These are phyloP conservation scores for Trichoderma semiorbis DNA, from an alignment of 2,329 filamentous ascomycete species.

Conservation along the genomic window DNA sequence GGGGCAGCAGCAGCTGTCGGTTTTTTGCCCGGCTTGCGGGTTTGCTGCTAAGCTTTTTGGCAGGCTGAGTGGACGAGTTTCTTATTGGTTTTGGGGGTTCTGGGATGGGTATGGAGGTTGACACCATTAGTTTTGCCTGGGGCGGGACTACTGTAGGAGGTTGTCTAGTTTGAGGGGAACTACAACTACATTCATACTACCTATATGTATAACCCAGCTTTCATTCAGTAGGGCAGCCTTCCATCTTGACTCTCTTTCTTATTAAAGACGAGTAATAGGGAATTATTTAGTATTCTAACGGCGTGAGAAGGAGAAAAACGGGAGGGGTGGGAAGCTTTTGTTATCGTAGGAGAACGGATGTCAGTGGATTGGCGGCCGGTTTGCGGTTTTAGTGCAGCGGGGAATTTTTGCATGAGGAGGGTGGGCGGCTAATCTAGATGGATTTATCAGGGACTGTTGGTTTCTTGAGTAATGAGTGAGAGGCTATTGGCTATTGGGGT, in stretches of 20 bases:
- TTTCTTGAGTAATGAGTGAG: background rate
- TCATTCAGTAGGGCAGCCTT: background rate
- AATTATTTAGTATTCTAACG: background rate
- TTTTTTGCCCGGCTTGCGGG: background rate
- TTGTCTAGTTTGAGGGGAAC: background rate
- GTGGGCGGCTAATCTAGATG: background rate
- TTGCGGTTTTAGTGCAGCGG: background rate
- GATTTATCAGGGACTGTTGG: background rate
- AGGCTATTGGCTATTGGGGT: background rate
- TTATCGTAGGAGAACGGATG: background rate
- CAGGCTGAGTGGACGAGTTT: background rate
- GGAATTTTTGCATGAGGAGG: background rate
- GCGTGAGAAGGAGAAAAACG: background rate
- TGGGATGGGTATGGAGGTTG: background rate
- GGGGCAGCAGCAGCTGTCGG: background rate
- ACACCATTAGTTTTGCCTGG: background rate
- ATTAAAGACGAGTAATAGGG: rapidly evolving
- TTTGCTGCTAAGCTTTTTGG: background rate
- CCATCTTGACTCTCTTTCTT: background rate
- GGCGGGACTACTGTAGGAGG: background rate
- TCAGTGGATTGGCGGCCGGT: background rate
- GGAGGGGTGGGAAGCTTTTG: background rate
- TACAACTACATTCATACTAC: background rate
- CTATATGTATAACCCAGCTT: background rate
- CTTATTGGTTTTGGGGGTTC: background rate